Evolutionary conservation across 306 rosid genomes (phyloP), one percentile per base, ranked within the genome.

Genomic region (Aeschynomene evenia): DNA sequence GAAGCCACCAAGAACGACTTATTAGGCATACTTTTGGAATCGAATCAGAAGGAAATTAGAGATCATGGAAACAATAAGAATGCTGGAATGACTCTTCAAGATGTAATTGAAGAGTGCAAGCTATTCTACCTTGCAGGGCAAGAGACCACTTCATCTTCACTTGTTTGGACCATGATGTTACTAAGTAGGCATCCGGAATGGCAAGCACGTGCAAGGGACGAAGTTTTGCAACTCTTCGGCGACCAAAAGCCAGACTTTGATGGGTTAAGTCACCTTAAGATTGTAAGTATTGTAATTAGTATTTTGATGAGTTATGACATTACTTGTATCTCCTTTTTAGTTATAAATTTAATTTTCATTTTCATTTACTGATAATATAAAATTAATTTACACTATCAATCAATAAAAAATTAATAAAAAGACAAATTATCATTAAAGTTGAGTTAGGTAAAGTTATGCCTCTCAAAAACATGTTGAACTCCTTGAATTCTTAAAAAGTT

Each of bases 121-220:
- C 1, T 75, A 2, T 86, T 83, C 67, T 86, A 86, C 64, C 7
- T 76, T 2, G 80, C 84, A 1, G 94, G 90, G 0, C 81, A 84
- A 57, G 85, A 84, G 36, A 84, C 84, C 1, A 69, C 80, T 3
- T 54, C 82, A 0, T 23, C 2, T 31, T 37, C 78, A 51, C 79
- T 84, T 16, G 52, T 31, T 20, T 87, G 89, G 92, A 85, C 92
- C 0, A 73, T 84, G 68, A 18, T 85, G 10, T n/a, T 85, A 5
- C n/a, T 85, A 43, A 70, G 79, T 28, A 61, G 15, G 72, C 7
- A 70, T 16, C 82, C 81, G 11, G 3, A 48, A 34, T 87, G 93
- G 89, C 86, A 87, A 67, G 18, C 11, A 16, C 77, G 46, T 19
- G 93, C 89, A 1, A 76, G 85, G 60, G 82, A 82, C 4, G 92